A percentile compares a stretch with the other conserved stretches of the same genome.
phyloP scores from a whole-genome alignment of 2,329 filamentous ascomycete species.

The Aspergillus ruber region DNA sequence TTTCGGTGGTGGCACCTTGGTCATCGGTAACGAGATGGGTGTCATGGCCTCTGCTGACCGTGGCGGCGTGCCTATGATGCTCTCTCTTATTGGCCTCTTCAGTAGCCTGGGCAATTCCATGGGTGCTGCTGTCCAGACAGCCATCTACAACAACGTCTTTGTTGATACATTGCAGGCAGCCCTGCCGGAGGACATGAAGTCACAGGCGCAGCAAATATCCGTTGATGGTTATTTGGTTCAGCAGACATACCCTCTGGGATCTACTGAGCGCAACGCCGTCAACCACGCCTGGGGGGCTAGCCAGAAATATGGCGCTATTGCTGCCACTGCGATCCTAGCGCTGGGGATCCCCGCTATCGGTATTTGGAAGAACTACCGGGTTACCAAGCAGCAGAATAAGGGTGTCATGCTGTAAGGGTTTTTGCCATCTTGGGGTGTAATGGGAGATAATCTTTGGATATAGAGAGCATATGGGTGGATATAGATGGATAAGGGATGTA shows the following conservation, averaged over 20 bases:
- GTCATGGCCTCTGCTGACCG: slow-evolving; percentile 52
- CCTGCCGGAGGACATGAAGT: slow-evolving; percentile 35
- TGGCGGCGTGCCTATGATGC: slow-evolving; percentile 46
- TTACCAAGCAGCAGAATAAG: slow-evolving; percentile 28
- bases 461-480: not conserved
- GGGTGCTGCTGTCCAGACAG: slow-evolving; percentile 23
- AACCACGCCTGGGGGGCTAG: slow-evolving; percentile 33
- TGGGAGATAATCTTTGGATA: not conserved
- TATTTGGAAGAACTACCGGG: slow-evolving; percentile 35
- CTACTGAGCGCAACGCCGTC: slow-evolving; percentile 25
- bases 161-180: slow-evolving; percentile 38
- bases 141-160: slow-evolving; percentile 56
- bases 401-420: slow-evolving; percentile 1
- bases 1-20: slow-evolving; percentile 47
- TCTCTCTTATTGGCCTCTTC: slow-evolving; percentile 31
- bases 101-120: slow-evolving; percentile 30
- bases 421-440: not conserved
- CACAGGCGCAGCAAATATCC: slow-evolving; percentile 17
- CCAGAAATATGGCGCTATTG: slow-evolving; percentile 31
- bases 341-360: slow-evolving; percentile 28
- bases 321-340: slow-evolving; percentile 27
- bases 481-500: not conserved
- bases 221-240: slow-evolving; percentile 22
- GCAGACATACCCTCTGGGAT: slow-evolving; percentile 23
- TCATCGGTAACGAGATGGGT: slow-evolving; percentile 52